These are phyloP conservation scores for Camelina hispida DNA, from an alignment of 345 rosid species.

Conservation along the genomic window DNA sequence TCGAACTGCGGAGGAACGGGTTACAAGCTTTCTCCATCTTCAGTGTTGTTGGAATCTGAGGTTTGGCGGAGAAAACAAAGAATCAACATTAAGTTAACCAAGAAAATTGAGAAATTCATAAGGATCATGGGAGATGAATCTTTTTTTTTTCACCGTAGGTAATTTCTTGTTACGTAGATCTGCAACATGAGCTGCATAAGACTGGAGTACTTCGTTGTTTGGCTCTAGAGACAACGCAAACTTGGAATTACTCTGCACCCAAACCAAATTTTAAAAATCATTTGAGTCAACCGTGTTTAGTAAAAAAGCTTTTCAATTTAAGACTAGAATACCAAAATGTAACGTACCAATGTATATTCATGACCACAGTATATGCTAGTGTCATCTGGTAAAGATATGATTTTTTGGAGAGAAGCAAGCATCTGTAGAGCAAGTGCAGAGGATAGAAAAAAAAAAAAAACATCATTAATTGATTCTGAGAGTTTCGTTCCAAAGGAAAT, in stretches of 20 bases:
- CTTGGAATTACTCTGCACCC: constrained; percentile 84
- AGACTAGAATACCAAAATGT: constrained; percentile 1
- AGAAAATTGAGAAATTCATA: neutral
- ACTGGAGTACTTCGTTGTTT: constrained; percentile 73
- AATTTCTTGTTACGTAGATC: constrained; percentile 72
- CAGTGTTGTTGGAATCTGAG: constrained; percentile 77
- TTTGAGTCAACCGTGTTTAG: neutral
- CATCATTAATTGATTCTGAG: constrained; percentile 5
- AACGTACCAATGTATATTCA: constrained; percentile 89
- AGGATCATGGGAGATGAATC: constrained; percentile 14
- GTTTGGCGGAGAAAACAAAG: constrained; percentile 1
- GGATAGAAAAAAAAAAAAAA: neutral
- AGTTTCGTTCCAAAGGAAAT: neutral
- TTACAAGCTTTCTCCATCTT: constrained; percentile 90
- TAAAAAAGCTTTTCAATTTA: neutral
- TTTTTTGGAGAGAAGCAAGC: constrained; percentile 77
- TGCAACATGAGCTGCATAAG: constrained; percentile 77
- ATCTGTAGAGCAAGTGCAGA: constrained; percentile 60
- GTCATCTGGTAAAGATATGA: constrained; percentile 80
- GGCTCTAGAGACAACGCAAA: constrained; percentile 93
- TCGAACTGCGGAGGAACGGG: constrained; percentile 84
- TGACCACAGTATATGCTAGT: constrained; percentile 88
- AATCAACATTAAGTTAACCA: constrained; percentile 23
- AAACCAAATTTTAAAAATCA: neutral
- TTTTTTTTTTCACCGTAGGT: constrained; percentile 60